Evolutionary conservation across 1,139 yeast genomes (phyloP).

Genomic region (Insectozyma bohioensis): DNA sequence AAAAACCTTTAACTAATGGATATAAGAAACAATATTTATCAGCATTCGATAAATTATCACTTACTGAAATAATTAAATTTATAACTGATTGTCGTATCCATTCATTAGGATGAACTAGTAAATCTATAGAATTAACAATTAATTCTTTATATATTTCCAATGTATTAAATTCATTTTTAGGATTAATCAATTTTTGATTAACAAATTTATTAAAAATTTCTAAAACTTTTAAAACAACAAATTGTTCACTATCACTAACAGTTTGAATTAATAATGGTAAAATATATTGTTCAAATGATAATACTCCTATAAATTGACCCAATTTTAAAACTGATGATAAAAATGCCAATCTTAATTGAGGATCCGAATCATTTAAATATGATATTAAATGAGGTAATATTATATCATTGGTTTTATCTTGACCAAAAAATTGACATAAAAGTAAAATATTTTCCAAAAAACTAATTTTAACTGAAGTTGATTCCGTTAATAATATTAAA

Average conservation of each 20-base stretch:
- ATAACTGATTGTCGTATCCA: slow-evolving; percentile 78
- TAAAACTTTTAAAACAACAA: slow-evolving; percentile 75
- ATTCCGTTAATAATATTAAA: slow-evolving; percentile 66
- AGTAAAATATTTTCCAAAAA: slow-evolving; percentile 69
- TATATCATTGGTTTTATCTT: slow-evolving; percentile 83
- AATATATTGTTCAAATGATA: slow-evolving; percentile 83
- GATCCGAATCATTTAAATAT: slow-evolving; percentile 77
- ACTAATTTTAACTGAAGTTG: slow-evolving; percentile 65
- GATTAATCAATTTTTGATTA: slow-evolving; percentile 32
- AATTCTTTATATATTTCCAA: slow-evolving; percentile 42
- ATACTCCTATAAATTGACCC: slow-evolving; percentile 77
- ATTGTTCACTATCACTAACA: slow-evolving; percentile 77
- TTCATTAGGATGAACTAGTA: slow-evolving; percentile 78
- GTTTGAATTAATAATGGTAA: slow-evolving; percentile 83
- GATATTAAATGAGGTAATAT: slow-evolving; percentile 89
- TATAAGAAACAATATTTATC: slow-evolving; percentile 59
- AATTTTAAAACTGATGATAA: slow-evolving; percentile 75
- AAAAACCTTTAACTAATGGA: slow-evolving; percentile 76
- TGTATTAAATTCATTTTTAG: slow-evolving; percentile 39
- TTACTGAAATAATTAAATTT: slow-evolving; percentile 59
- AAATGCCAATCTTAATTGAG: slow-evolving; percentile 67
- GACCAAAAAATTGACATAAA: slow-evolving; percentile 79
- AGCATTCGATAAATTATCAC: slow-evolving; percentile 36
- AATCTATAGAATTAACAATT: slow-evolving; percentile 27
- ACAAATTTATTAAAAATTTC: slow-evolving; percentile 53